Evolutionary conservation across 495 filamentous ascomycete genomes (phyloP).

Genomic region (Penicillium ochrochloron): DNA sequence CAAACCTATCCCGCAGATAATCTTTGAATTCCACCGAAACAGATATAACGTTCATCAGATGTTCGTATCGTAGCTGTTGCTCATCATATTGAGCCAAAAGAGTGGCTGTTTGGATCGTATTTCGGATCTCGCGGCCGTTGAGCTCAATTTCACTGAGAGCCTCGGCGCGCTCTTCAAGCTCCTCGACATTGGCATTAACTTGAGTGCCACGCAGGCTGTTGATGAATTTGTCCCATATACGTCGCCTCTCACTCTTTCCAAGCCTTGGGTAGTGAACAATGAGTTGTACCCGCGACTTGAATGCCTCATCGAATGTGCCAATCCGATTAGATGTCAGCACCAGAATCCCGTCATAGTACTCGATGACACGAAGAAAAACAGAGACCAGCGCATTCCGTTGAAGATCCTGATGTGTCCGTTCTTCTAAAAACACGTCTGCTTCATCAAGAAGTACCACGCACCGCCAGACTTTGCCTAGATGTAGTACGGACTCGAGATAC

Average conservation of each 20-base stretch:
- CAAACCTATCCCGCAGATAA: slow-evolving; percentile 6
- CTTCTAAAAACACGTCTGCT: neutral
- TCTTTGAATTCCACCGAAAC: slow-evolving; percentile 3
- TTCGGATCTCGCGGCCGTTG: no score
- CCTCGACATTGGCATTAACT: no score
- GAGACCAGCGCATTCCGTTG: neutral
- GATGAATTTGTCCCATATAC: no score
- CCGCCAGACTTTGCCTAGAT: neutral
- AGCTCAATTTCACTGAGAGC: no score
- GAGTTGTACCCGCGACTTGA: neutral
- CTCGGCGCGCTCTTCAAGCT: no score
- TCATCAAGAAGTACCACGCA: neutral
- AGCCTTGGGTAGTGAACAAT: no score
- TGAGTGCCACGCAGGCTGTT: no score
- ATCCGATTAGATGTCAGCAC: neutral
- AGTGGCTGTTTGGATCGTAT: neutral
- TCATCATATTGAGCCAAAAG: neutral
- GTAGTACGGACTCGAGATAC: neutral
- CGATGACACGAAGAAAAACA: neutral
- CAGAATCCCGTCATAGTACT: neutral
- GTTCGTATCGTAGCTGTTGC: neutral
- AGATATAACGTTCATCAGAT: neutral
- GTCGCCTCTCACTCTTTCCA: no score
- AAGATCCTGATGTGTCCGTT: neutral
- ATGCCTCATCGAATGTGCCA: neutral